Evolutionary conservation across 2,329 filamentous ascomycete genomes (phyloP), one percentile per base, ranked within the genome.

Genomic region (Botrytis byssoidea): DNA sequence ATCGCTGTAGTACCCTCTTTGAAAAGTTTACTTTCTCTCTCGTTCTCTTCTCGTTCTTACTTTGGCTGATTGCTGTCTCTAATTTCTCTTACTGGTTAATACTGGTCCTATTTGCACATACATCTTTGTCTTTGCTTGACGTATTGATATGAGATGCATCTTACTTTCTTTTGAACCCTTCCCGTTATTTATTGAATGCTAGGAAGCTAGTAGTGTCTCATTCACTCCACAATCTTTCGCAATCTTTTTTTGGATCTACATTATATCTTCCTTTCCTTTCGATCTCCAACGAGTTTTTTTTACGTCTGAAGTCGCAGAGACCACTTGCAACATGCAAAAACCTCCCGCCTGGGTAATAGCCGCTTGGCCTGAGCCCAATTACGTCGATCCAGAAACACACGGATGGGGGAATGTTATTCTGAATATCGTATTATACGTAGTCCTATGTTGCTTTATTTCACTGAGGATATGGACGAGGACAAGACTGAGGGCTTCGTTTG

Each of bases 391-490:
- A 7, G 74, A 74, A 32, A 85, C 83, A 40, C 82, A 85, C 75
- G 85, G 84, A 5, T 82, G 84, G 79, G 82, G 77, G 37, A 83
- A 84, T 42, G 79, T 86, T 29, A 80, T 85, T 14, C 77, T 85
- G 9, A 83, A 85, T 60, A 78, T 86, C 25, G 75, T 85, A 6
- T 79, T 84, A 25, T 79, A 83, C 20, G 74, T 74, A 8, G 71
- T 86, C 3, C 81, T 85, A 1, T 79, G 85, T 16, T 51, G 83
- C 1, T 81, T 86, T 5, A 83, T 85, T 65, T 72, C 77, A n/a
- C 80, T 85, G 48, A 83, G 86, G 29, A 80, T 88, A 71, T 87
- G 84, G 79, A 85, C 85, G 32, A 82, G 85, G 48, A 73, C 84
- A 1, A 78, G 79, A 22, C 79, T 87, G 35, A 83, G 83, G 29